Base-by-base conservation (phyloP, 2,329 filamentous ascomycete species). In the Pseudogymnoascus sp. region DNA sequence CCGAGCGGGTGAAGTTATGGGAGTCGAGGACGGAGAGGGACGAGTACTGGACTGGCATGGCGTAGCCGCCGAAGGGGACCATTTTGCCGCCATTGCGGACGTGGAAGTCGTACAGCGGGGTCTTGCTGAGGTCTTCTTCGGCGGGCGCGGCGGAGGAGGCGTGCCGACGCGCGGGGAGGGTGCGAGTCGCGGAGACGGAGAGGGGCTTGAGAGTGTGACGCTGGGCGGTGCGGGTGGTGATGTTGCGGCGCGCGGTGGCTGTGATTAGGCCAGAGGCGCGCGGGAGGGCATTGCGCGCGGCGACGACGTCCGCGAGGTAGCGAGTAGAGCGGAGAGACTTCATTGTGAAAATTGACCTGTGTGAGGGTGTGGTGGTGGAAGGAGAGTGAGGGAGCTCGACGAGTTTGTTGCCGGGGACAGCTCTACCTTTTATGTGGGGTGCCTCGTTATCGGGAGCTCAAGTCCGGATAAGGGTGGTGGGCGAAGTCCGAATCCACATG, bases 31-130 rank as follows among this genome's bases (percentile, higher is more conserved):
- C 88, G 67, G 88, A 87, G 66, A 89, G 81, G 66, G 86, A 83
- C 34, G 81, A 76, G 78, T 97, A 99, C 74, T 94, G 89, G 47
- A 99, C 86, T 6, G 94, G 94, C 91, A 99, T 97, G 68, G 84
- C 80, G 77, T 87, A 96, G 67, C 91, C 91, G 65, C 90, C 93
- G 75, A 97, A 99, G n/a, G 91, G 90, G 58, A 97, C 93, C 85
- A 97, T 94, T 77, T 96, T 97, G 67, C 83, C 94, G 67, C 90
- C 90, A 71, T 90, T 79, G 62, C 83, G 80, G 64, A 92, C 70
- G 74, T 96, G 89, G 20, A 95, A 78, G 68, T 91, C 86, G 74
- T 93, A 89, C 20, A 97, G 79, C 28, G 87, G 85, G 2, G 90
- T 95, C 75, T 81, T 87, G 68, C 74, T 77, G 65, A 82, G 77